Evolutionary conservation across 768 basidiomycete genomes (phyloP), one percentile per base, ranked within the genome.

Genomic region (Russula compacta): DNA sequence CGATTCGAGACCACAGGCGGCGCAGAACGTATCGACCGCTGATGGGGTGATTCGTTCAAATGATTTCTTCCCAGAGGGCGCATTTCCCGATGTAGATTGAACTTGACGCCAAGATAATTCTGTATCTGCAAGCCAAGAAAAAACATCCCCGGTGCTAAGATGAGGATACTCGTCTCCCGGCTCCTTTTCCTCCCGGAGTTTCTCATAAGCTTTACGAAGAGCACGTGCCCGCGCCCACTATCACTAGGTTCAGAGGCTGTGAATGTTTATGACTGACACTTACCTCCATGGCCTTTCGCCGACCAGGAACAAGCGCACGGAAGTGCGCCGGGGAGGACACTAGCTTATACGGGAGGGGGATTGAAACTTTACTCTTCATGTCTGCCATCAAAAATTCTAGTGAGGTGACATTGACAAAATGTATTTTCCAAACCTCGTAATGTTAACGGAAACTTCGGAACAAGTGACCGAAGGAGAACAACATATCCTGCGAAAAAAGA

Each of bases 281-380:
- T 35, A 79, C 79, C 72, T 80, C 80, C 4, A 81, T 72, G 1
- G 79, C 78, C 65, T 80, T 80, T 46, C 77, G 73, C 44, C 77
- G 75, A 36, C 79, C 79, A 49, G 71, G 71, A 4, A 75, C 67
- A 21, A 81, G 68, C 14, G 66, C 65, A 6, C 71, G 67, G 6
- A 79, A 67, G 4, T 77, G 75, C 9, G 69, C 65, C 2, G 73
- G 72, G 7, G 67, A 71, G 12, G 74, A 55, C 5, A 72, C 73
- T 40, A 78, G 67, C 46, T 70, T 75, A 60, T 80, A 81, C 2
- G 78, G 71, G 17, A 76, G 65, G 29, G 66, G 68, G 17, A 65
- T 35, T 19, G 67, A 64, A 29, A 58, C 60, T 56, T 72, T 73
- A 40, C 69, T 61, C 59, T 74, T 78, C 51, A 73, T 66, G 53